These are phyloP conservation scores for Condylostoma magnum DNA, from an alignment of 169 alveolate species.

Conservation along the genomic window DNA sequence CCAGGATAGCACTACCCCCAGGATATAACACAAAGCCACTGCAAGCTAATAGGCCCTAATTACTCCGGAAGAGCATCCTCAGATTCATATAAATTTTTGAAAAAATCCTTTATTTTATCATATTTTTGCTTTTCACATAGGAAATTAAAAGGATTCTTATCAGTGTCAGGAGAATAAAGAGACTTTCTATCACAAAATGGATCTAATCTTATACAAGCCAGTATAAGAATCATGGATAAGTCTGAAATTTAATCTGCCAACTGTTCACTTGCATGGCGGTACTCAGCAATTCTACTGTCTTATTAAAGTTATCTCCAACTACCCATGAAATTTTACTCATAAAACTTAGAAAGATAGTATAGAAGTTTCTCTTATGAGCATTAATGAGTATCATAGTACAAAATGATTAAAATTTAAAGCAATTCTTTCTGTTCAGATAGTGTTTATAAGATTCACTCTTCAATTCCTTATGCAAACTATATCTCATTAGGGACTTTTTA, in stretches of 20 bases:
- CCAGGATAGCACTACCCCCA: background rate
- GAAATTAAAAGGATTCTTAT: conserved; percentile 13
- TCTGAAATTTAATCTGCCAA: conserved; percentile 3
- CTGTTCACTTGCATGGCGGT: background rate
- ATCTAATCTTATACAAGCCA: conserved; percentile 2
- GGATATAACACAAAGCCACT: background rate
- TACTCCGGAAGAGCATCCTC: background rate
- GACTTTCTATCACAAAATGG: conserved; percentile 1
- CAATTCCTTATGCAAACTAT: conserved; percentile 2
- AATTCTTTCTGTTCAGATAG: conserved; percentile 10
- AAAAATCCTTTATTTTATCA: background rate
- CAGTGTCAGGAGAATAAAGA: background rate
- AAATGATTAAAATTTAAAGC: background rate
- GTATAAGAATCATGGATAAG: conserved; percentile 5
- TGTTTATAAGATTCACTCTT: conserved; percentile 19
- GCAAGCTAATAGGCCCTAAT: background rate
- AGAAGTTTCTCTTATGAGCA: background rate
- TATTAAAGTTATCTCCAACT: background rate
- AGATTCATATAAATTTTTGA: background rate
- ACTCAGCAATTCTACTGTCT: background rate
- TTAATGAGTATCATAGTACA: background rate
- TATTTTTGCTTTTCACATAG: background rate
- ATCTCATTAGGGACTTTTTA: background rate
- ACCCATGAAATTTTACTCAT: conserved; percentile 6
- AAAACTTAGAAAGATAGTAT: background rate